A percentile compares a stretch with the other conserved stretches of the same genome.
These are phyloP conservation scores for Ceratocystis variospora DNA, from an alignment of 2,329 filamentous ascomycete genomes.

Conservation along the genomic window DNA sequence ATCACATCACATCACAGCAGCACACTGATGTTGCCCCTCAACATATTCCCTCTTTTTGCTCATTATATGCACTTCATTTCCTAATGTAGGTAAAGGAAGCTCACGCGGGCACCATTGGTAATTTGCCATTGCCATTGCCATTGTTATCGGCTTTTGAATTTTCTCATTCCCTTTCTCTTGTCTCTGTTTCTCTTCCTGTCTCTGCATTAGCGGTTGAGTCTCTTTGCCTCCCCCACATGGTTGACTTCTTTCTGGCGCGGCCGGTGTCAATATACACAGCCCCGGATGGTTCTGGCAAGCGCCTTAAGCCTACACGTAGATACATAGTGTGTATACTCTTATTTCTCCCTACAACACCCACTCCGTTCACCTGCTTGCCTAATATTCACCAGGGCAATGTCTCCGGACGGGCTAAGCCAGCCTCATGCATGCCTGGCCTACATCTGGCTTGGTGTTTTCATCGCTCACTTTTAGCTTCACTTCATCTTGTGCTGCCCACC, in stretches of 20 bases:
- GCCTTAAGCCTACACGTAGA: neutral
- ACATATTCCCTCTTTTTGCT: no score
- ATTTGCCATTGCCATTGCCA: no score
- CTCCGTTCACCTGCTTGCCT: neutral
- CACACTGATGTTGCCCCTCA: no score
- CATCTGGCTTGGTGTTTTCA: neutral
- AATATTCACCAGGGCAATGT: neutral
- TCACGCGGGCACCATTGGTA: no score
- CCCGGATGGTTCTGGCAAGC: neutral
- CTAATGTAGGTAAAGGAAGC: no score
- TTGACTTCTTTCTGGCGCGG: neutral
- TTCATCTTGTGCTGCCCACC: neutral
- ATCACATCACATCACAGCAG: neutral
- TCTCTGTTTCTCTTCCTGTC: no score
- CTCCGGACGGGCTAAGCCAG: neutral
- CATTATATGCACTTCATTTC: no score
- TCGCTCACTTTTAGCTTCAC: neutral
- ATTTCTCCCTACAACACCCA: no score
- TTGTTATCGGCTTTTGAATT: no score
- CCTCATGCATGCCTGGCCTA: neutral
- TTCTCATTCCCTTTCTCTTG: no score
- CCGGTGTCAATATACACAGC: slow-evolving; percentile 1
- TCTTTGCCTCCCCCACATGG: neutral
- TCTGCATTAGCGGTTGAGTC: no score
- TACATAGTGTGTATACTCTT: no score